Evolutionary conservation across 257 asterid genomes (phyloP).

Genomic region (Solanum bulbocastanum): DNA sequence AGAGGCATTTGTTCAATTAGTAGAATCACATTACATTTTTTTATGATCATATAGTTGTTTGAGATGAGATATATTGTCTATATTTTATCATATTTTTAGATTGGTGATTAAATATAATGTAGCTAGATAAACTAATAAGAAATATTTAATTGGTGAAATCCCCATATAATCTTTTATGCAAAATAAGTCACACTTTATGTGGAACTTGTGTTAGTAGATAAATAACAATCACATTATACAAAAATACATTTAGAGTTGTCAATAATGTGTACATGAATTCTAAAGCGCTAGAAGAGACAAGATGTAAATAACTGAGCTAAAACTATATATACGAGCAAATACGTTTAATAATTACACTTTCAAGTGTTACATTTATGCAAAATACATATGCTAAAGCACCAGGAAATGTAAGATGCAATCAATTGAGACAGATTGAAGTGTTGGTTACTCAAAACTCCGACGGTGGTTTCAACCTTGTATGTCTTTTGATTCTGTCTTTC

Average conservation of each 20-base stretch:
- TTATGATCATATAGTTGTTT: background rate
- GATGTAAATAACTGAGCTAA: background rate
- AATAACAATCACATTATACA: background rate
- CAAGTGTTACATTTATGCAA: background rate
- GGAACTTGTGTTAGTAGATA: background rate
- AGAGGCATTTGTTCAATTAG: background rate
- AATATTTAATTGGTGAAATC: background rate
- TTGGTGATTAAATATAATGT: background rate
- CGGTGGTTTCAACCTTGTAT: conserved; percentile 27
- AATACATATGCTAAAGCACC: background rate
- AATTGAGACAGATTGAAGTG: background rate
- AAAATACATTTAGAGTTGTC: background rate
- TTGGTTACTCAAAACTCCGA: conserved; percentile 16
- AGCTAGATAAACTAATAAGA: background rate
- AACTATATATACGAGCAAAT: background rate
- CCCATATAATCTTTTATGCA: background rate
- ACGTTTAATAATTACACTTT: background rate
- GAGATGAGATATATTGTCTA: background rate
- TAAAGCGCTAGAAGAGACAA: background rate
- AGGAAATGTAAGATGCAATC: too few relatives aligned
- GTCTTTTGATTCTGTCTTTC: conserved; percentile 37
- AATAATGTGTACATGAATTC: background rate
- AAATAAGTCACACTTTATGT: background rate
- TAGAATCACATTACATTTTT: background rate
- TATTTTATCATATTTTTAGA: background rate